Percentiles rank a stretch among this genome's conserved stretches.
phyloP scores from a whole-genome alignment of 345 rosid species.

The Erucastrum elatum region DNA sequence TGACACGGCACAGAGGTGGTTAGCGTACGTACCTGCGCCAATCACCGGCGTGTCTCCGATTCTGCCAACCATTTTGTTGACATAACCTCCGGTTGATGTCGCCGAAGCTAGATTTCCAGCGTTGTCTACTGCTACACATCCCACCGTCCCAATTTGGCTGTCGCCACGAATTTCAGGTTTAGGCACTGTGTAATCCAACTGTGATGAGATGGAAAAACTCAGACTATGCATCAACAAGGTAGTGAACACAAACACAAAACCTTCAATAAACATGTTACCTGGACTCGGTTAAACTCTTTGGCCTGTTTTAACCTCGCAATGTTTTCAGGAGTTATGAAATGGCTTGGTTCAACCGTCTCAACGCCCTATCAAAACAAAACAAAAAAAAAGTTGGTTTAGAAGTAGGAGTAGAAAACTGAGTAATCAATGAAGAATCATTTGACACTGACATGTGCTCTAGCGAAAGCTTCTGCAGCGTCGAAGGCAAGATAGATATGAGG shows the following conservation, averaged over 20 bases:
- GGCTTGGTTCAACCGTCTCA: conserved; percentile 64
- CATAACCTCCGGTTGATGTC: conserved; percentile 88
- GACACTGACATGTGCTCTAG: conserved; percentile 70
- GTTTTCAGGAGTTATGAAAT: conserved; percentile 76
- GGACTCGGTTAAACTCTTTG: conserved; percentile 72
- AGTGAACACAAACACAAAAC: too few relatives aligned
- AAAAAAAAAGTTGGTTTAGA: neutral
- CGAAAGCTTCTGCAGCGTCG: conserved; percentile 90
- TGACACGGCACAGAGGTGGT: conserved; percentile 81
- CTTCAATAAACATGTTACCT: conserved; percentile 18
- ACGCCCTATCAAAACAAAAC: conserved; percentile 48
- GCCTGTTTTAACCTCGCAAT: conserved; percentile 79
- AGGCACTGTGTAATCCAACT: conserved; percentile 82
- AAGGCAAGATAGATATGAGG: conserved; percentile 86
- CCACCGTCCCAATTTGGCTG: conserved; percentile 83
- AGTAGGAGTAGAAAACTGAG: neutral
- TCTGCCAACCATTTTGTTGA: conserved; percentile 96
- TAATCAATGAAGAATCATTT: neutral
- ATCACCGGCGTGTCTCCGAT: conserved; percentile 90
- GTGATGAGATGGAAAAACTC: neutral
- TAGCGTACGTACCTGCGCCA: conserved; percentile 94
- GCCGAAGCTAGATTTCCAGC: conserved; percentile 84
- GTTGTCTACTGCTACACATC: conserved; percentile 88
- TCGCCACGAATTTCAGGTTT: conserved; percentile 43
- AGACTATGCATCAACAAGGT: neutral